Conservation (phyloP, 2,329 filamentous ascomycete genomes). For the Aspergillus sp. region DNA sequence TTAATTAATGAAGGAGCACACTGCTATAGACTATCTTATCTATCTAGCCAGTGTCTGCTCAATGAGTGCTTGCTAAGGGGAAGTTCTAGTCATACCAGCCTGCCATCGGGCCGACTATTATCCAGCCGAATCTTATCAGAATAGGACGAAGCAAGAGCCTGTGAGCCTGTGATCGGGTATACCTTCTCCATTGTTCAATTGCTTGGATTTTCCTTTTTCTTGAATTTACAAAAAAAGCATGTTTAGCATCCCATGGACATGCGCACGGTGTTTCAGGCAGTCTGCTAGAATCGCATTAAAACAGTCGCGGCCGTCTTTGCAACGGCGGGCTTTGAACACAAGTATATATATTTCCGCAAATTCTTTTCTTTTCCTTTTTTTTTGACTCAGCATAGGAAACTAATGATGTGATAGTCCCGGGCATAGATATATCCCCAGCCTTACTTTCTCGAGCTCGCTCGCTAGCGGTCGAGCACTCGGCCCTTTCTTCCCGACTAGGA, state of each 20-base stretch:
- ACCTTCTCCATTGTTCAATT: too few relatives aligned
- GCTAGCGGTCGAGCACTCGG: constrained; percentile 48
- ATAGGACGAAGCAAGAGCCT: too few relatives aligned
- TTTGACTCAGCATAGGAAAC: not conserved
- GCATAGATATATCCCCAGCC: constrained; percentile 42
- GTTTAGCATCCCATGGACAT: constrained; percentile 38
- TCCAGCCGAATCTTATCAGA: too few relatives aligned
- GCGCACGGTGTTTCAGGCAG: constrained; percentile 40
- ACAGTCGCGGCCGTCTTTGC: constrained; percentile 10
- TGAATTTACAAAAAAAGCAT: constrained; percentile 21
- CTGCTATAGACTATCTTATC: too few relatives aligned
- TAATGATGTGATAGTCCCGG: constrained; percentile 11
- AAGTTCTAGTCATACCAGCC: too few relatives aligned
- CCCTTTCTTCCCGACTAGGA: constrained; percentile 45
- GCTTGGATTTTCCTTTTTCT: not conserved
- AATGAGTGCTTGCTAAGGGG: too few relatives aligned
- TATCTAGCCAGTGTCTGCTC: too few relatives aligned
- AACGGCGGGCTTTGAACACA: constrained; percentile 20
- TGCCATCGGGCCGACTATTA: too few relatives aligned
- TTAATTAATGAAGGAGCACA: too few relatives aligned
- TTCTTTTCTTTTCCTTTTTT: not conserved
- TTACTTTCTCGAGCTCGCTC: constrained; percentile 49
- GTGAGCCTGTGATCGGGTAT: too few relatives aligned
- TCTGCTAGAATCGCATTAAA: constrained; percentile 26
- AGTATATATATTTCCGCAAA: constrained; percentile 14